A percentile compares a stretch with the other conserved stretches of the same genome.
Conservation (phyloP, 805 yeast species). For the Debaryomyces tyrocola region DNA sequence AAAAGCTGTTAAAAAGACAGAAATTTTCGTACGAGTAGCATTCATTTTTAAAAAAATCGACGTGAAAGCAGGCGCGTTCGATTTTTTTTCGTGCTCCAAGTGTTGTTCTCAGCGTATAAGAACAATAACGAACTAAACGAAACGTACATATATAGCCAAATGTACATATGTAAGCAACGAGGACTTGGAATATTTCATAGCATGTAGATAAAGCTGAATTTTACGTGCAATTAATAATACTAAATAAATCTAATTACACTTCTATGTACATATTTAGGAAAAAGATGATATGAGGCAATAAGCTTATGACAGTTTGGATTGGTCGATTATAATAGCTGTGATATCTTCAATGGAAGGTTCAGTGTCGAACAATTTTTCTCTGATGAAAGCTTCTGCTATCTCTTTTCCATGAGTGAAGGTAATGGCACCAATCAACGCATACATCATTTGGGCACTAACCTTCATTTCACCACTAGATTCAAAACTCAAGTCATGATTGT, state of each 20-base stretch:
- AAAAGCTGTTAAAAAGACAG: not conserved
- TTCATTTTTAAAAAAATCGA: not conserved
- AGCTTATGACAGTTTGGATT: constrained; percentile 17
- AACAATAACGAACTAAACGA: too few relatives aligned
- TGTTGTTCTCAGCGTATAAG: too few relatives aligned
- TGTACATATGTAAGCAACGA: too few relatives aligned
- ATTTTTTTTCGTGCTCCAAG: not conserved
- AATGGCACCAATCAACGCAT: constrained; percentile 70
- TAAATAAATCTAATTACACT: not conserved
- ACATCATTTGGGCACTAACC: constrained; percentile 53
- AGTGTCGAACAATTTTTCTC: constrained; percentile 44
- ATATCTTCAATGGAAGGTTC: constrained; percentile 33
- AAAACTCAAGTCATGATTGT: constrained; percentile 46
- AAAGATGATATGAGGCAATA: not conserved
- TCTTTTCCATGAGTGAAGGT: constrained; percentile 59
- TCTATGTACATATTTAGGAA: constrained; percentile 4
- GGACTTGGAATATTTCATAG: too few relatives aligned
- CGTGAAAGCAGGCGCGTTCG: not conserved
- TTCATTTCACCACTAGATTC: constrained; percentile 56
- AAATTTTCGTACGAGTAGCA: not conserved
- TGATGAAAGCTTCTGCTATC: constrained; percentile 58
- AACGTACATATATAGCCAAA: too few relatives aligned
- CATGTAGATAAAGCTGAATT: too few relatives aligned
- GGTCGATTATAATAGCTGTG: constrained; percentile 30
- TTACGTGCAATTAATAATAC: too few relatives aligned